A percentile compares a stretch with the other conserved stretches of the same genome.
Conservation (phyloP, 129 eudicot species). For the Escallonia rubra region DNA sequence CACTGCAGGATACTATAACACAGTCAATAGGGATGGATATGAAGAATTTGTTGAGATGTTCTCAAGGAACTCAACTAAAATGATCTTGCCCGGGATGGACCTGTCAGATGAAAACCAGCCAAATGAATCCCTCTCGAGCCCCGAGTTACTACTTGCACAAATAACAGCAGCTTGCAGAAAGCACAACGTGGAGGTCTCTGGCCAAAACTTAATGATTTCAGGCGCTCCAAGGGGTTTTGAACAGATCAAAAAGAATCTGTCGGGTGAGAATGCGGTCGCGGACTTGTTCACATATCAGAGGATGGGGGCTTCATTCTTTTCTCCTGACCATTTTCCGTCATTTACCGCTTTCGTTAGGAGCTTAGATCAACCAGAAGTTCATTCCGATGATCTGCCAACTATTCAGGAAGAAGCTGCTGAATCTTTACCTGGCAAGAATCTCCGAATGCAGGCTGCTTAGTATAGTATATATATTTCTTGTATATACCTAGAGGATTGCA, state of each 20-base stretch:
- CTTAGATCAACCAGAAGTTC: slow-evolving; percentile 32
- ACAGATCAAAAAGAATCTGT: slow-evolving; percentile 52
- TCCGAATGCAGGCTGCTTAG: slow-evolving; percentile 48
- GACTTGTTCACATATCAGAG: slow-evolving; percentile 71
- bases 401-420: slow-evolving; percentile 26
- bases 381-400: slow-evolving; percentile 53
- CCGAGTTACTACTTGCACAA: slow-evolving; percentile 42
- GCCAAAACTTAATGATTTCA: slow-evolving; percentile 46
- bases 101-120: slow-evolving; percentile 57
- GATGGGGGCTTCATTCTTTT: slow-evolving; percentile 85
- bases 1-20: slow-evolving; percentile 75
- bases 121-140: slow-evolving; percentile 46
- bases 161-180: slow-evolving; percentile 43
- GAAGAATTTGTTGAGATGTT: slow-evolving; percentile 44
- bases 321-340: slow-evolving; percentile 64
- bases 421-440: slow-evolving; percentile 23
- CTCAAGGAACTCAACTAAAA: slow-evolving; percentile 40
- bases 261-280: slow-evolving; percentile 38
- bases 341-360: slow-evolving; percentile 56
- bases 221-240: slow-evolving; percentile 36
- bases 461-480: not conserved
- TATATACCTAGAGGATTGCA: slow-evolving; percentile 10
- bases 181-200: slow-evolving; percentile 40
- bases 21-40: slow-evolving; percentile 57
- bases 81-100: slow-evolving; percentile 78